Evolutionary conservation across 306 rosid genomes (phyloP).

Genomic region (Chamaecrista fasciculata): DNA sequence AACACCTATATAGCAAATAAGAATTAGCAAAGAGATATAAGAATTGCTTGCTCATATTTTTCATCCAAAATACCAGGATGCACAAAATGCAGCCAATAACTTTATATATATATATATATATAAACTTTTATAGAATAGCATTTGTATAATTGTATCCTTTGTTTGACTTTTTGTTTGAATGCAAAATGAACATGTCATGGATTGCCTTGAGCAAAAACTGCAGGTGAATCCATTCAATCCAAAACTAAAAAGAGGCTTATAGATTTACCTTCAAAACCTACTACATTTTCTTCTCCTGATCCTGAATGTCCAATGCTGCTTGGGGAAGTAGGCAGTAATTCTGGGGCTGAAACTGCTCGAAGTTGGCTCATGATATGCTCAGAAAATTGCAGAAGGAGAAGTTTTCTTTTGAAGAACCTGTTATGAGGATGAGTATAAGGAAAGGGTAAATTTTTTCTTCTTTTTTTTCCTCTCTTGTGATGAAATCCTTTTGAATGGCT

Average conservation of each 20-base stretch:
- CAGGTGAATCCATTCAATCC: background rate
- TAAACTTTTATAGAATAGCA: no score
- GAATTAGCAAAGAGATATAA: background rate
- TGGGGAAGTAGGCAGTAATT: slow-evolving; percentile 39
- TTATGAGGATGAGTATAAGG: slow-evolving; percentile 15
- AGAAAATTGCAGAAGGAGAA: slow-evolving; percentile 19
- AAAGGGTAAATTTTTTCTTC: background rate
- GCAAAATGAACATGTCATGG: slow-evolving; percentile 16
- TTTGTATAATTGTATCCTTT: no score
- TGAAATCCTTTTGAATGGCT: background rate
- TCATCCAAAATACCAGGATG: no score
- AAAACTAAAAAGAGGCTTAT: background rate
- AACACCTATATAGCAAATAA: slow-evolving; percentile 46
- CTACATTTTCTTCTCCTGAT: slow-evolving; percentile 32
- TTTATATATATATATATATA: no score
- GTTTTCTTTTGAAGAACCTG: slow-evolving; percentile 20
- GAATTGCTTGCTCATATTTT: background rate
- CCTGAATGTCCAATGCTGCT: slow-evolving; percentile 23
- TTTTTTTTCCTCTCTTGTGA: no score
- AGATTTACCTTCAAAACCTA: slow-evolving; percentile 63
- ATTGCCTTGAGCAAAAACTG: background rate
- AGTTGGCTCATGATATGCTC: slow-evolving; percentile 39
- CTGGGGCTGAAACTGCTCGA: slow-evolving; percentile 61
- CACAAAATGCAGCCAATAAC: no score
- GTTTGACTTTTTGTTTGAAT: background rate